Percentiles rank a stretch among this genome's conserved stretches.
phyloP scores from a whole-genome alignment of 352 stramenopile species.

The Phytophthora aleatoria region DNA sequence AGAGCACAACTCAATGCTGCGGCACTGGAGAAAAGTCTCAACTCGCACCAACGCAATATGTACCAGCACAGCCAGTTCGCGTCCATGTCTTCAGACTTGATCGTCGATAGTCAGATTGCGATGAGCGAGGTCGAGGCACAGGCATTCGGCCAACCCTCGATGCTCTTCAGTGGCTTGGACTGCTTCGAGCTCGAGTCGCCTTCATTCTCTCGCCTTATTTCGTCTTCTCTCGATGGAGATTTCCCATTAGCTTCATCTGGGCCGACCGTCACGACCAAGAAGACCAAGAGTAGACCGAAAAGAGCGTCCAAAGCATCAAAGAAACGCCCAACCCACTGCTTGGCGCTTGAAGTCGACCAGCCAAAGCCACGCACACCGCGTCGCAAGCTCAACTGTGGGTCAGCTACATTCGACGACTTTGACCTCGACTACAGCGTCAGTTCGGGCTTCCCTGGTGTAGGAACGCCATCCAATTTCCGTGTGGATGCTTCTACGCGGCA shows the following conservation, averaged over 20 bases:
- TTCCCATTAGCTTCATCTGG: slow-evolving; percentile 23
- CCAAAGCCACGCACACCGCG: slow-evolving; percentile 70
- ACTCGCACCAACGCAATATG: slow-evolving; percentile 36
- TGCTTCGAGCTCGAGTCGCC: slow-evolving; percentile 79
- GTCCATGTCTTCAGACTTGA: slow-evolving; percentile 33
- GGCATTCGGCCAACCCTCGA: slow-evolving; percentile 35
- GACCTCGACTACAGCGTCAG: slow-evolving; percentile 37
- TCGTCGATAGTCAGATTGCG: slow-evolving; percentile 36
- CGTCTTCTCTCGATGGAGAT: slow-evolving; percentile 30
- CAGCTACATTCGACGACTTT: slow-evolving; percentile 63
- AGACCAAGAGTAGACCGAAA: slow-evolving; percentile 50
- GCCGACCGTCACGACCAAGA: slow-evolving; percentile 25
- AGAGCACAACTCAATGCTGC: slow-evolving; percentile 21
- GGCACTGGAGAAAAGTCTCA: slow-evolving; percentile 41
- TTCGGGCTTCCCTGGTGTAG: slow-evolving; percentile 55
- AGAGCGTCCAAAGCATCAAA: slow-evolving; percentile 36
- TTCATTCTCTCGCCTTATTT: slow-evolving; percentile 58
- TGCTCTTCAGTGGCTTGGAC: slow-evolving; percentile 64
- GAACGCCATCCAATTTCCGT: slow-evolving; percentile 72
- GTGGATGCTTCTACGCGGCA: slow-evolving; percentile 36
- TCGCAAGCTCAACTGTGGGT: slow-evolving; percentile 64
- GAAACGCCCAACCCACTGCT: slow-evolving; percentile 62
- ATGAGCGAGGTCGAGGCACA: slow-evolving; percentile 32
- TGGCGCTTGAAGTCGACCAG: slow-evolving; percentile 60
- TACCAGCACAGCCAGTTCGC: slow-evolving; percentile 40